Percentiles rank a stretch among this genome's conserved stretches.
Conservation (phyloP, 192 early-diverging fungal species). For the Rhizophagus sp. region DNA sequence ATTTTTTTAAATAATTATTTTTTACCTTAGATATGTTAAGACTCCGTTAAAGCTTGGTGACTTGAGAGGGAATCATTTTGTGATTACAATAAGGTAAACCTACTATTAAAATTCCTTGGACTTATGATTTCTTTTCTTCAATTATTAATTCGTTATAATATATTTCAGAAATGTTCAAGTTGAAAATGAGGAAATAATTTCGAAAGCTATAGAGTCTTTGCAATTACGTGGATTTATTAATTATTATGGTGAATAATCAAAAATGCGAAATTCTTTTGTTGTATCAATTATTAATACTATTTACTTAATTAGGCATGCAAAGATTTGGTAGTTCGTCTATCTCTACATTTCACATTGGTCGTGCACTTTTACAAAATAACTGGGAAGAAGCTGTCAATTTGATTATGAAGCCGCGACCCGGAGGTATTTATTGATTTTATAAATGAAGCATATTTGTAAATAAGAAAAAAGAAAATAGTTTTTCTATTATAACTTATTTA, state of each 20-base stretch:
- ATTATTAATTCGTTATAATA: background rate
- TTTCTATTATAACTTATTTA: constrained; percentile 27
- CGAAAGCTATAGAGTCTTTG: constrained; percentile 64
- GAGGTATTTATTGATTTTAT: constrained; percentile 45
- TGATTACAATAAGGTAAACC: constrained; percentile 71
- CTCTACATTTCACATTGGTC: constrained; percentile 80
- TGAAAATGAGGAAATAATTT: constrained; percentile 49
- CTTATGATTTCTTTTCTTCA: background rate
- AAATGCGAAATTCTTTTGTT: background rate
- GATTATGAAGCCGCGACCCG: constrained; percentile 80
- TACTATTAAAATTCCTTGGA: background rate
- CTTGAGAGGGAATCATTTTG: constrained; percentile 87
- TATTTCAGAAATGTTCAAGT: constrained; percentile 49
- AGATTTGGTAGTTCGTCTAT: constrained; percentile 89
- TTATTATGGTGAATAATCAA: constrained; percentile 76
- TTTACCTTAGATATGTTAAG: constrained; percentile 50
- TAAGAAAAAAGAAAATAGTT: background rate
- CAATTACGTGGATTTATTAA: constrained; percentile 87
- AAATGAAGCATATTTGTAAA: background rate
- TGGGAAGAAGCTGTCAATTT: constrained; percentile 76
- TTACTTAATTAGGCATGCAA: constrained; percentile 67
- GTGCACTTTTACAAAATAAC: constrained; percentile 67
- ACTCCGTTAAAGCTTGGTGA: constrained; percentile 80
- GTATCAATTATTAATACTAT: background rate
- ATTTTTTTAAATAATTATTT: background rate